Percentiles rank a stretch among this genome's conserved stretches.
Conservation (phyloP, 371 early-diverging fungal species). For the Mucor saturninus region DNA sequence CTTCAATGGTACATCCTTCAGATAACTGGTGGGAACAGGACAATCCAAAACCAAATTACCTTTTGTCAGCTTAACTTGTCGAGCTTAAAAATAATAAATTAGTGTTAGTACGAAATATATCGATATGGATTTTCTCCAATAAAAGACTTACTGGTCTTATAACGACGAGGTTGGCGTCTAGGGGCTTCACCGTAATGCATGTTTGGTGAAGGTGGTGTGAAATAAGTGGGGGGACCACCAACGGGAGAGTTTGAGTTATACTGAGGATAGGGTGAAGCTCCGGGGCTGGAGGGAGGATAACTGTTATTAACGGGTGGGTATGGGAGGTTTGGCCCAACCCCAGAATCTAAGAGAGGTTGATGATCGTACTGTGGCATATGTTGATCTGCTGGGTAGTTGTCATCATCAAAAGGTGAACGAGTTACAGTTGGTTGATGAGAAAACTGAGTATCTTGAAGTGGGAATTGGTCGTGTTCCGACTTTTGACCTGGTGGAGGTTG, state of each 20-base stretch:
- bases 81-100: conserved; percentile 19
- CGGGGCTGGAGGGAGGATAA: conserved; percentile 16
- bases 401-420: conserved; percentile 46
- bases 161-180: conserved; percentile 60
- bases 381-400: conserved; percentile 41
- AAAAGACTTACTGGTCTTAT: conserved; percentile 57
- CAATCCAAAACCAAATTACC: conserved; percentile 82
- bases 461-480: conserved; percentile 47
- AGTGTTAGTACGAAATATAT: too few species aligned
- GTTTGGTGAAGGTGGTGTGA: conserved; percentile 31
- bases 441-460: conserved; percentile 54
- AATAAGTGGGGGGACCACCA: conserved; percentile 13
- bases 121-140: neutral
- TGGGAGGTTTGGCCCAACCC: neutral
- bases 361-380: conserved; percentile 26
- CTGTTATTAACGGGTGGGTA: conserved; percentile 10
- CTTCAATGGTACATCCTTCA: conserved; percentile 61
- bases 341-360: conserved; percentile 23
- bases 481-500: conserved; percentile 21
- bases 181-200: conserved; percentile 62
- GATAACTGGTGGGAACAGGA: conserved; percentile 70
- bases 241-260: conserved; percentile 11
- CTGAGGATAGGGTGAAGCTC: conserved; percentile 26
- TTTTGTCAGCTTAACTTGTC: conserved; percentile 66
- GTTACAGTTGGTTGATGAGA: conserved; percentile 42